Evolutionary conservation across 768 basidiomycete species (phyloP).

Genomic region (Tricholoma sp.): DNA sequence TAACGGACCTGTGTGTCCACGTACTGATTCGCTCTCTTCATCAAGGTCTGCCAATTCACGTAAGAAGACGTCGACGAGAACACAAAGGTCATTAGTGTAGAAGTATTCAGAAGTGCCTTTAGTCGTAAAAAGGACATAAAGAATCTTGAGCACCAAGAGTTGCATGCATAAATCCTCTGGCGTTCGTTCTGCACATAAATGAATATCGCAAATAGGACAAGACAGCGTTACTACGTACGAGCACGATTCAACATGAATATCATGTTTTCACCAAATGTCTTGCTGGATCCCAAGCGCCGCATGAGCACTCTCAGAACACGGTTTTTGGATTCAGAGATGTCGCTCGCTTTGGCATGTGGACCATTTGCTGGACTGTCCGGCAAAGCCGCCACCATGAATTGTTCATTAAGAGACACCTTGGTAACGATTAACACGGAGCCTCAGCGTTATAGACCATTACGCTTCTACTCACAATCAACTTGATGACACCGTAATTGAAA

Average conservation of each 20-base stretch:
- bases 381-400: constrained; percentile 92
- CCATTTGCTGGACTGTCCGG: constrained; percentile 21
- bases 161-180: constrained; percentile 95
- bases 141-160: constrained; percentile 85
- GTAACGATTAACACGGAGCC: not conserved
- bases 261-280: constrained; percentile 97
- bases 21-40: constrained; percentile 88
- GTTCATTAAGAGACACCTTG: constrained; percentile 91
- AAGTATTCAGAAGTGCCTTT: constrained; percentile 93
- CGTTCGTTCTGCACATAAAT: constrained; percentile 55
- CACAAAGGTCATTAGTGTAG: constrained; percentile 95
- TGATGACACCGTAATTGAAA: constrained; percentile 94
- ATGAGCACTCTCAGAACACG: constrained; percentile 79
- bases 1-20: constrained; percentile 23
- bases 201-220: not conserved
- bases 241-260: constrained; percentile 99
- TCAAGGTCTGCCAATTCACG: constrained; percentile 88
- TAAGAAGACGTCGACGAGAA: constrained; percentile 96
- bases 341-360: constrained; percentile 10
- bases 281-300: constrained; percentile 78
- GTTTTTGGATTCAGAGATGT: constrained; percentile 50
- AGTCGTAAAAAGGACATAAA: constrained; percentile 93
- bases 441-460: not conserved
- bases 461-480: constrained; percentile 66
- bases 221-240: constrained; percentile 43